Evolutionary conservation across 2,329 filamentous ascomycete genomes (phyloP).

Genomic region (Ophiostoma quercus): DNA sequence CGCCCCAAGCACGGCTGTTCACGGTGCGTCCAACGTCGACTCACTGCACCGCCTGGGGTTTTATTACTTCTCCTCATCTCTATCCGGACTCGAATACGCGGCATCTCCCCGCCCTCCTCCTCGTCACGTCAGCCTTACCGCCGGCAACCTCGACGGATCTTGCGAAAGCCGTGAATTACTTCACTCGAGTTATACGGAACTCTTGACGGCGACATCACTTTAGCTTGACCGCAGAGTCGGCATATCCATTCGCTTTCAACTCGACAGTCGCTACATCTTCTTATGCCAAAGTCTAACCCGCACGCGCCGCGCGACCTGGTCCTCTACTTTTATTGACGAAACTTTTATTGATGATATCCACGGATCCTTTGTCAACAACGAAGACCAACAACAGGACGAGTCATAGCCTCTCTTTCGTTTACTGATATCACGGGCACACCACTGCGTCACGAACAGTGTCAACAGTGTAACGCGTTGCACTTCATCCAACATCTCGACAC

Average conservation of each 20-base stretch:
- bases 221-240: background rate
- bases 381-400: background rate
- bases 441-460: background rate
- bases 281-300: background rate
- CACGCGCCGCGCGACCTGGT: background rate
- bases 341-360: background rate
- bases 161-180: constrained; percentile 1
- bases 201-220: background rate
- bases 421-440: background rate
- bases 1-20: constrained; percentile 8
- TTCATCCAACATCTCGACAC: constrained; percentile 8
- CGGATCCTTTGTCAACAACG: background rate
- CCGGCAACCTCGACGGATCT: background rate
- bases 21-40: background rate
- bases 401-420: background rate
- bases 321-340: background rate
- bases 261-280: background rate
- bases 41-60: background rate
- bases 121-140: constrained; percentile 7
- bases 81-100: constrained; percentile 2
- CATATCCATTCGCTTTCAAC: background rate
- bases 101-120: background rate
- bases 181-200: background rate
- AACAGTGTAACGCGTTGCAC: background rate
- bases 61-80: background rate